phyloP scores from a whole-genome alignment of 257 asterid genomes.

The Fraxinus excelsior region DNA sequence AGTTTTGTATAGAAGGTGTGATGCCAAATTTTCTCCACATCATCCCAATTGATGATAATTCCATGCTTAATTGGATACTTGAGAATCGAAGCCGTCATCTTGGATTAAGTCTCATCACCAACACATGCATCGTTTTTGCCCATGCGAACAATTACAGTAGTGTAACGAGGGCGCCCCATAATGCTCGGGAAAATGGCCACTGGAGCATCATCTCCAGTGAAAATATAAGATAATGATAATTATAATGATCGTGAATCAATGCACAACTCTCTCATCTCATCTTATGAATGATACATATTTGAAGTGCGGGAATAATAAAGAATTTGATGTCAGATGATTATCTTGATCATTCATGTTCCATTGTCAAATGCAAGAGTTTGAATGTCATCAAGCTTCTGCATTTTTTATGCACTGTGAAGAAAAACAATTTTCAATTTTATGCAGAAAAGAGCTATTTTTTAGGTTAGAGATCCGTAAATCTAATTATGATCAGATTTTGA shows the following conservation, averaged over 20 bases:
- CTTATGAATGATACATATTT: background rate
- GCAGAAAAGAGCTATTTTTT: background rate
- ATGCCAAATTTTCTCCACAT: background rate
- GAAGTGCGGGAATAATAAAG: too few relatives aligned
- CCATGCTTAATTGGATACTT: conserved; percentile 23
- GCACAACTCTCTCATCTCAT: background rate
- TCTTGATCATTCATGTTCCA: conserved; percentile 67
- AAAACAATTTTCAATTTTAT: background rate
- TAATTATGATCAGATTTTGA: conserved; percentile 8
- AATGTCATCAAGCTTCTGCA: conserved; percentile 54
- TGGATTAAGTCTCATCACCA: conserved; percentile 51
- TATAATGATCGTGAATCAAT: background rate
- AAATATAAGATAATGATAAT: background rate
- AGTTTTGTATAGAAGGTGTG: background rate
- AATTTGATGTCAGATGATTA: conserved; percentile 9
- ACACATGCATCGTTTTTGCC: conserved; percentile 63
- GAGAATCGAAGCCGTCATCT: conserved; percentile 62
- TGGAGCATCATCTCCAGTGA: conserved; percentile 28
- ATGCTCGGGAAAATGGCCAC: background rate
- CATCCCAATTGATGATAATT: background rate
- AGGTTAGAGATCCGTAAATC: background rate
- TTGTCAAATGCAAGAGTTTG: conserved; percentile 59
- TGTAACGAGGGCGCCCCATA: conserved; percentile 25
- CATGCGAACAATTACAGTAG: conserved; percentile 44
- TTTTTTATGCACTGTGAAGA: conserved; percentile 27